A percentile compares a stretch with the other conserved stretches of the same genome.
Conservation (phyloP, 441 rosid species). For the Pelargonium citronellum region DNA sequence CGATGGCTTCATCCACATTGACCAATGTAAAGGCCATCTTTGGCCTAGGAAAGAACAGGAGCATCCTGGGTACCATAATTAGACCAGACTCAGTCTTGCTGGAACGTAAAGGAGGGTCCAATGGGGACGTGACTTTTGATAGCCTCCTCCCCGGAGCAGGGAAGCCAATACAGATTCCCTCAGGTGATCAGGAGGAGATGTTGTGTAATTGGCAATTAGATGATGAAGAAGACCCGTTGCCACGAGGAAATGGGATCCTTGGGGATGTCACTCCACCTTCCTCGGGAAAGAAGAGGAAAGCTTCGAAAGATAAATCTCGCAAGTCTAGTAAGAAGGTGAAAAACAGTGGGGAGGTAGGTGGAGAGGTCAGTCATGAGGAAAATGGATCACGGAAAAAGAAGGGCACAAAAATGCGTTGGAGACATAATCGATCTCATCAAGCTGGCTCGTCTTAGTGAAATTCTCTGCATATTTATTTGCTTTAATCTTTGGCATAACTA, state of each 20-base stretch:
- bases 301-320: constrained; percentile 32
- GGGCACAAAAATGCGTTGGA: constrained; percentile 26
- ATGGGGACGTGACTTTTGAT: constrained; percentile 56
- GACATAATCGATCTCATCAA: constrained; percentile 13
- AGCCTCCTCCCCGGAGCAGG: constrained; percentile 84
- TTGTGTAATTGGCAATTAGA: constrained; percentile 70
- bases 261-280: constrained; percentile 35
- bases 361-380: constrained; percentile 23
- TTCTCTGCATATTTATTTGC: too few species aligned
- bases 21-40: constrained; percentile 58
- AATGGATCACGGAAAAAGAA: constrained; percentile 29
- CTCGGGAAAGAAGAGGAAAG: constrained; percentile 49
- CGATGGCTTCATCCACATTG: constrained; percentile 68
- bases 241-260: constrained; percentile 40
- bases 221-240: constrained; percentile 57
- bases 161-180: constrained; percentile 42
- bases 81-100: constrained; percentile 64
- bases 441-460: neutral
- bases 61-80: constrained; percentile 91
- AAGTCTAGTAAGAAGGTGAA: constrained; percentile 34
- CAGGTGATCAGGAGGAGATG: constrained; percentile 40
- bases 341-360: constrained; percentile 26
- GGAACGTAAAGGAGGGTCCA: constrained; percentile 70
- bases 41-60: constrained; percentile 58
- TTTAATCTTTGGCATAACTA: too few species aligned